These are phyloP conservation scores for Heliamphora exappendiculata DNA, from an alignment of 148 eudicot genomes.

Conservation along the genomic window DNA sequence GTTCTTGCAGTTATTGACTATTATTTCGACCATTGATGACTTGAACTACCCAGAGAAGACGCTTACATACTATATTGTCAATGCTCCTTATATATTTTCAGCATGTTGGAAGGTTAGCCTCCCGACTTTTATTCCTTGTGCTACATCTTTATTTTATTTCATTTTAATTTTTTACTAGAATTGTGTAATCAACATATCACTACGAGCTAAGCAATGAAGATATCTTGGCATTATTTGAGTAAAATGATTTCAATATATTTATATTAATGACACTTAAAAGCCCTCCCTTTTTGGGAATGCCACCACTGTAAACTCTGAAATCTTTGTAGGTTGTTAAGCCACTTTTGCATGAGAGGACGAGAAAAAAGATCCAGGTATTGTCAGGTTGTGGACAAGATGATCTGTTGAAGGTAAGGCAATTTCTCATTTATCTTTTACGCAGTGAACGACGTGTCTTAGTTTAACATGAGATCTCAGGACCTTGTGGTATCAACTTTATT, in stretches of 20 bases:
- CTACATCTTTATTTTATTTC: not conserved
- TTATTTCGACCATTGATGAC: slow-evolving; percentile 77
- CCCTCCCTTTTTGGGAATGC: too few relatives aligned
- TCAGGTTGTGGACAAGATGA: slow-evolving; percentile 75
- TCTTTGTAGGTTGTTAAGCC: slow-evolving; percentile 71
- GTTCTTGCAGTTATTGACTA: slow-evolving; percentile 64
- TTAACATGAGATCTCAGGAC: not conserved
- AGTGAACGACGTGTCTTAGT: not conserved
- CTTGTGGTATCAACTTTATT: not conserved
- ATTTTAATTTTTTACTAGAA: not conserved
- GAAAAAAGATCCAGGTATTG: slow-evolving; percentile 77
- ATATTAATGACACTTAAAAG: not conserved
- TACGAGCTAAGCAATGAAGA: not conserved
- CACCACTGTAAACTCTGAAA: not conserved
- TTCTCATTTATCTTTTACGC: not conserved
- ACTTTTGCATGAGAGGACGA: slow-evolving; percentile 85
- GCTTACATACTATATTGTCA: slow-evolving; percentile 72
- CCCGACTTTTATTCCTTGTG: not conserved
- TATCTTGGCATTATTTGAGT: not conserved
- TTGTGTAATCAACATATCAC: not conserved
- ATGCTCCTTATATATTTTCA: slow-evolving; percentile 82
- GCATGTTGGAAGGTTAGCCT: slow-evolving; percentile 87
- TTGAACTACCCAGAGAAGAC: slow-evolving; percentile 97
- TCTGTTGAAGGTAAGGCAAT: slow-evolving; percentile 54
- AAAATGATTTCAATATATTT: not conserved